Evolutionary conservation across 139 green algal genomes (phyloP).

Genomic region (Haematococcus lacustris): DNA sequence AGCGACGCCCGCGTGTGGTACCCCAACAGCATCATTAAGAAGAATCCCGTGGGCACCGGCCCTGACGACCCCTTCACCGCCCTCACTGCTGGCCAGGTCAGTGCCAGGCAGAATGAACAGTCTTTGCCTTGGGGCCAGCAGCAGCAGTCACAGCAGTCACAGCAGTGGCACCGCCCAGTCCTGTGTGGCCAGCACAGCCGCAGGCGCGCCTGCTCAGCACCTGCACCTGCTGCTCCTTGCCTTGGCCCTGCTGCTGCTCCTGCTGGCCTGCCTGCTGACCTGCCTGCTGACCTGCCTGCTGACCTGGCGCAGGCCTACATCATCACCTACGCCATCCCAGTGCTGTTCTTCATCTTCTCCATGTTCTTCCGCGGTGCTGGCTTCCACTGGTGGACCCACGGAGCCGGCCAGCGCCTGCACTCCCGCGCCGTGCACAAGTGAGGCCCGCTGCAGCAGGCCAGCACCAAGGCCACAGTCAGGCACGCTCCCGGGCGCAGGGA

Average conservation of each 20-base stretch:
- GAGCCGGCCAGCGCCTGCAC: conserved; percentile 29
- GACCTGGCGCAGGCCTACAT: conserved; percentile 31
- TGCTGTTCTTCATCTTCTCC: conserved; percentile 33
- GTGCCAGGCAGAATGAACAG: no score
- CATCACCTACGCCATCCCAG: conserved; percentile 32
- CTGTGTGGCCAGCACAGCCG: no score
- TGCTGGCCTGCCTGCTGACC: no score
- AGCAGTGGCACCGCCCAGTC: no score
- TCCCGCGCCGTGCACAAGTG: conserved; percentile 18
- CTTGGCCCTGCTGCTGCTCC: no score
- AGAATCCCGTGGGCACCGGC: not conserved
- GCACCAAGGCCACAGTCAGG: no score
- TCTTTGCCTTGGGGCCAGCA: no score
- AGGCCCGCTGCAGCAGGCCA: not conserved
- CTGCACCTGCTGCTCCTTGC: no score
- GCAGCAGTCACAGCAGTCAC: no score
- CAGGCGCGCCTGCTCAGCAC: no score
- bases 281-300: no score
- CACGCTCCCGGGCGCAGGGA: no score
- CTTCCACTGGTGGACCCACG: conserved; percentile 36
- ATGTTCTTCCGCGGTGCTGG: conserved; percentile 45
- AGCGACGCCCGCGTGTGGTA: conserved; percentile 11
- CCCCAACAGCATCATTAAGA: not conserved
- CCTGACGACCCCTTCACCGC: conserved; percentile 7
- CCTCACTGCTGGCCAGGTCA: not conserved